Evolutionary conservation across 1,139 yeast genomes (phyloP).

Genomic region (Zygoascus hellenicus): DNA sequence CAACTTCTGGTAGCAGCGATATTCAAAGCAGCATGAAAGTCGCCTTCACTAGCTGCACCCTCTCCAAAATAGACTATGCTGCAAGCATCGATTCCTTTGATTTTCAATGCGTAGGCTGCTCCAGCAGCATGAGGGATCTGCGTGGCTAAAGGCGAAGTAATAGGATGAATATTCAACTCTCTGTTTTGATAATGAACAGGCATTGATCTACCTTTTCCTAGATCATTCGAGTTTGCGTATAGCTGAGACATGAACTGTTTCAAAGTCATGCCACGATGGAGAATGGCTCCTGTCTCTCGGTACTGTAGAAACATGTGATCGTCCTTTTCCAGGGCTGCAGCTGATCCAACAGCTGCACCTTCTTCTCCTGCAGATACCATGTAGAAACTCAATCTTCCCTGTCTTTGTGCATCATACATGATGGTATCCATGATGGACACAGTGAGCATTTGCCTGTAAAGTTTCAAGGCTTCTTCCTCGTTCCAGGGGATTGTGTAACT

Average conservation of each 20-base stretch:
- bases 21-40: slow-evolving; percentile 36
- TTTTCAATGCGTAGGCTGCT: slow-evolving; percentile 35
- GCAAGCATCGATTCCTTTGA: slow-evolving; percentile 27
- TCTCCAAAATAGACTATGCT: slow-evolving; percentile 35
- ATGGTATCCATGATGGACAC: slow-evolving; percentile 30
- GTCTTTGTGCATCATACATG: slow-evolving; percentile 37
- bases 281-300: slow-evolving; percentile 33
- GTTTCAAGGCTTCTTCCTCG: slow-evolving; percentile 25
- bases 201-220: slow-evolving; percentile 34
- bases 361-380: slow-evolving; percentile 38
- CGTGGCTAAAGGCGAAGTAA: slow-evolving; percentile 35
- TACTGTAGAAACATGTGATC: slow-evolving; percentile 34
- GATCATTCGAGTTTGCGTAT: slow-evolving; percentile 31
- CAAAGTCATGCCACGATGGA: slow-evolving; percentile 34
- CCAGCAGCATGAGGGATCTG: slow-evolving; percentile 38
- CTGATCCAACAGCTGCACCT: slow-evolving; percentile 34
- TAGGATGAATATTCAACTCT: slow-evolving; percentile 32
- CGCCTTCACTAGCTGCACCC: slow-evolving; percentile 38
- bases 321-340: slow-evolving; percentile 32
- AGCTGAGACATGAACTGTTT: slow-evolving; percentile 34
- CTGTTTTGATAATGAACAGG: slow-evolving; percentile 34
- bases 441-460: slow-evolving; percentile 34
- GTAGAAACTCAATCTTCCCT: slow-evolving; percentile 34
- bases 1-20: slow-evolving; percentile 36
- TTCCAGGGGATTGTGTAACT: slow-evolving; percentile 25